Evolutionary conservation across 148 eudicot species (phyloP).

Genomic region (Agrostemma githago): DNA sequence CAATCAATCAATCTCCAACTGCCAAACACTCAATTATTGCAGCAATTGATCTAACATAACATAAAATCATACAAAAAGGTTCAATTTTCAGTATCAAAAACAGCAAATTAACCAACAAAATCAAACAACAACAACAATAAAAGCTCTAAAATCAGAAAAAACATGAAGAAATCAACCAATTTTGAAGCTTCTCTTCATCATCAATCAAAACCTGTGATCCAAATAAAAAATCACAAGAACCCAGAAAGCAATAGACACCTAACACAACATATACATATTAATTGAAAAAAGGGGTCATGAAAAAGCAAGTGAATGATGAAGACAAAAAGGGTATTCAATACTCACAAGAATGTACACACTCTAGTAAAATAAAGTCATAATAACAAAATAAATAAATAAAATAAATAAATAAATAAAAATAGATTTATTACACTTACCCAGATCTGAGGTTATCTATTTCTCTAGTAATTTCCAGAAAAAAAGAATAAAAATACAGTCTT

Average conservation of each 20-base stretch:
- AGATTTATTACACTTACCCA: constrained; percentile 21
- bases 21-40: constrained; percentile 10
- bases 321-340: constrained; percentile 29
- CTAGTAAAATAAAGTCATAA: background rate
- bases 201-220: constrained; percentile 25
- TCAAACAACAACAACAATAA: constrained; percentile 22
- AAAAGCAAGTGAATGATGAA: constrained; percentile 19
- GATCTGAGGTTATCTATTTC: constrained; percentile 32
- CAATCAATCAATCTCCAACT: constrained; percentile 7
- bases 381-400: background rate
- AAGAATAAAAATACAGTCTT: background rate
- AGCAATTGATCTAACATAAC: constrained; percentile 13
- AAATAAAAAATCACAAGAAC: constrained; percentile 20
- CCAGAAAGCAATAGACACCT: constrained; percentile 19
- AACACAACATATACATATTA: constrained; percentile 10
- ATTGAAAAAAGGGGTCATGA: constrained; percentile 15
- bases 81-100: background rate
- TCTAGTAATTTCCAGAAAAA: constrained; percentile 12
- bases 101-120: constrained; percentile 8
- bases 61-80: background rate
- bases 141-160: background rate
- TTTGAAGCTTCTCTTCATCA: background rate
- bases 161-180: background rate
- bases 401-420: constrained; percentile 2
- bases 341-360: constrained; percentile 32